Evolutionary conservation across 495 filamentous ascomycete species (phyloP).

Genomic region (Astrocystis sublimbata): DNA sequence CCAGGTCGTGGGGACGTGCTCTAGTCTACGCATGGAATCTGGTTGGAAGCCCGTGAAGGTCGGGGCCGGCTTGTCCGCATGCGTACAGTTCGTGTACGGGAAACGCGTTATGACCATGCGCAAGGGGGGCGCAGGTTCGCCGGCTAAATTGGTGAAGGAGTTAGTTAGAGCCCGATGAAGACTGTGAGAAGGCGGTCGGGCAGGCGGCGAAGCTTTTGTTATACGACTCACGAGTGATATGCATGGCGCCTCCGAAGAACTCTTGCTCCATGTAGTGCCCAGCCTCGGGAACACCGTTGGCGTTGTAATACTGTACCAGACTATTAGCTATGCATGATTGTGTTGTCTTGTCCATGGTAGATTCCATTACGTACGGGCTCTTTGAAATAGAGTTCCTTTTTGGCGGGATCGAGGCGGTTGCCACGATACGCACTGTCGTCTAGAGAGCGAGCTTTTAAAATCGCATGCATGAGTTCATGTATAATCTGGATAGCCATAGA

Average conservation of each 20-base stretch:
- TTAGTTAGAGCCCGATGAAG: too few species aligned
- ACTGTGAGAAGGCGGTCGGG: too few species aligned
- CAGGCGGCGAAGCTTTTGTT: too few species aligned
- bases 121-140: neutral
- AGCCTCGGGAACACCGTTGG: neutral
- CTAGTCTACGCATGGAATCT: neutral
- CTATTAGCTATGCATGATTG: too few species aligned
- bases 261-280: slow-evolving; percentile 1
- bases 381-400: neutral
- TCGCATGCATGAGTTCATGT: slow-evolving; percentile 2
- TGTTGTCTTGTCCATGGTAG: too few species aligned
- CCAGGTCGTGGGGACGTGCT: neutral
- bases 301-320: neutral
- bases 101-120: neutral
- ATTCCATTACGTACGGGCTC: slow-evolving; percentile 1
- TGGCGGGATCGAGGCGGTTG: neutral
- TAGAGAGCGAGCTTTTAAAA: neutral
- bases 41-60: neutral
- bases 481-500: neutral
- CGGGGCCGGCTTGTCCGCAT: neutral
- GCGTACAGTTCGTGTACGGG: neutral
- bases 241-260: neutral
- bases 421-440: neutral
- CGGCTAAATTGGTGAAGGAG: neutral
- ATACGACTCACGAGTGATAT: neutral